A percentile compares a stretch with the other conserved stretches of the same genome.
These are phyloP conservation scores for Melaleuca quinquenervia DNA, from an alignment of 345 rosid genomes.

Conservation along the genomic window DNA sequence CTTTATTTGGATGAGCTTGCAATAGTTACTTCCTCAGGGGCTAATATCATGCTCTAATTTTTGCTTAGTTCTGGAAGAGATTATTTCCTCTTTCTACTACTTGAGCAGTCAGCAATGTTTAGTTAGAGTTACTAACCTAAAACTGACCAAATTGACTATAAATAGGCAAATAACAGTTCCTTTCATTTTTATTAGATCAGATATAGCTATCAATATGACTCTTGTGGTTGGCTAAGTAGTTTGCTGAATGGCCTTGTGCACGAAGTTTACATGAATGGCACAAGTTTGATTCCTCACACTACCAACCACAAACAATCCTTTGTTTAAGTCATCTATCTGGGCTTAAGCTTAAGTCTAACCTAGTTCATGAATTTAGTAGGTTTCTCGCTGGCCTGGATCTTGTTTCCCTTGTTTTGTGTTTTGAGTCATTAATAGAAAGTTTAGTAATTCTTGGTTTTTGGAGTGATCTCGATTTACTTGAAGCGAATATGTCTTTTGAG, in stretches of 20 bases:
- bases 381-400: background rate
- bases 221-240: background rate
- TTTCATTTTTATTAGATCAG: background rate
- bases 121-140: background rate
- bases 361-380: background rate
- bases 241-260: background rate
- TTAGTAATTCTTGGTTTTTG: background rate
- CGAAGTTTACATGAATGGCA: background rate
- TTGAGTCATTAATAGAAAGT: background rate
- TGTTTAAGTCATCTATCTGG: background rate
- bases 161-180: background rate
- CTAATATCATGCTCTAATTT: background rate
- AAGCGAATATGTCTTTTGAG: background rate
- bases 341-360: background rate
- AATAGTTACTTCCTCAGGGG: background rate
- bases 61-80: background rate
- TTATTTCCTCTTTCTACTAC: background rate
- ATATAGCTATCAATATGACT: background rate
- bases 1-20: background rate
- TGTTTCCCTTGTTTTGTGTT: background rate
- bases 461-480: background rate
- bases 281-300: background rate
- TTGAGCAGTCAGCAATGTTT: background rate
- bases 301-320: background rate
- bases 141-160: background rate